These are phyloP conservation scores for Corymbia citriodora DNA, from an alignment of 441 rosid species.

Conservation along the genomic window DNA sequence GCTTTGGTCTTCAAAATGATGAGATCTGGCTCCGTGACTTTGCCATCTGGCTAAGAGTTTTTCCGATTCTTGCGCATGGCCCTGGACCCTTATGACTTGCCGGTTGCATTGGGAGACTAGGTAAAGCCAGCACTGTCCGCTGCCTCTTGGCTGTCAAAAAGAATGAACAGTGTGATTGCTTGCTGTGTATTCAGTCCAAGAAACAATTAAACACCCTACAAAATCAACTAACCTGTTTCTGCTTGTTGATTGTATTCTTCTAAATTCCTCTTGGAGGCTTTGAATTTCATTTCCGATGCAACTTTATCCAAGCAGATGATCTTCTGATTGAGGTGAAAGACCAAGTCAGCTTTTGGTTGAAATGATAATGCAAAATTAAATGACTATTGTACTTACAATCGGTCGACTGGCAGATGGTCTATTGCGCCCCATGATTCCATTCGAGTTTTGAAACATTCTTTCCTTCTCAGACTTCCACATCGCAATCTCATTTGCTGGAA, in stretches of 20 bases:
- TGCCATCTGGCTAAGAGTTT: background rate
- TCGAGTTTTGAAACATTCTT: background rate
- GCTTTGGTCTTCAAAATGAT: background rate
- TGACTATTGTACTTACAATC: background rate
- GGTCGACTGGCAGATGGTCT: rapidly evolving
- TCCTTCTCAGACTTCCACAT: background rate
- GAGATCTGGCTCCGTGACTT: background rate
- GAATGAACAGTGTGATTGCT: background rate
- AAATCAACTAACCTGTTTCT: background rate
- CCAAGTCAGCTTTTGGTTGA: background rate
- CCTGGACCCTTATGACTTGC: background rate
- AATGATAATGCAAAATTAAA: background rate
- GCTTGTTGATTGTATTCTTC: background rate
- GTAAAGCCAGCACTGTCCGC: background rate
- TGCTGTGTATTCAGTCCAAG: background rate
- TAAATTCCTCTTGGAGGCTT: background rate
- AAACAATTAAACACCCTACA: background rate
- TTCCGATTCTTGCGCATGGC: background rate
- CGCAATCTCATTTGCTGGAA: background rate
- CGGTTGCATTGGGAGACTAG: background rate
- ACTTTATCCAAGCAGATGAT: rapidly evolving
- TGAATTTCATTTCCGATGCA: background rate
- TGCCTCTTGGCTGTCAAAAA: background rate
- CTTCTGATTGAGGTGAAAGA: rapidly evolving
- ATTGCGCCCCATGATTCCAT: rapidly evolving